Evolutionary conservation across 176 grass and related monocot species (phyloP), one percentile per base, ranked within the genome.

Genomic region (Oryza longistaminata): DNA sequence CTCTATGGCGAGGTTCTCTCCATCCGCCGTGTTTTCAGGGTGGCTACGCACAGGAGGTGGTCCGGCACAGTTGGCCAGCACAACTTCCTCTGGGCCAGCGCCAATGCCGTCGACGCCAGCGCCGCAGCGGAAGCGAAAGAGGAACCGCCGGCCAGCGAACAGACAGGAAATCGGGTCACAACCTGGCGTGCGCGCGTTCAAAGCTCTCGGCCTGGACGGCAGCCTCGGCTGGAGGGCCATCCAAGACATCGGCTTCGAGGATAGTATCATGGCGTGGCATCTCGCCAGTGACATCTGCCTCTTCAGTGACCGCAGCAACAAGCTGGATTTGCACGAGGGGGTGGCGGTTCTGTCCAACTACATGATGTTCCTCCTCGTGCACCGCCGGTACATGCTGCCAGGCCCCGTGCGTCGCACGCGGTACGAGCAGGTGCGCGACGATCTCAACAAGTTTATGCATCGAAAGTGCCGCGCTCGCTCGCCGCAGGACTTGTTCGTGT

Each of bases 211-310:
- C 5, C 11, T 49, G 44, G 40, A 49, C 24, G 3, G 3, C 42
- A 12, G 6, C 24, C 12, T 74, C 26, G 26, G 43, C 11, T 75
- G 82, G 82, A 84, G 4, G 34, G 5, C 37, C 71, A 58, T 75
- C 10, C 15, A 75, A 12, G 71, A 64, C 58, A 9, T 58, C 7
- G 71, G 46, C 4, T 75, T 75, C n/a, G 82, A 84, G 24, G 50
- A 46, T 29, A 90, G 88, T 79, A 86, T 90, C 15, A 64, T 90
- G 43, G 64, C 82, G 7, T 90, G 88, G 88, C 88, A 90, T 73
- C 68, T 90, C 52, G 88, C 88, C 11, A 87, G 53, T 6, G 73
- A 81, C 71, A 71, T 90, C 29, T 90, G 29, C 69, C 10, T 48
- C 2, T 49, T 14, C 71, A 16, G 3, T 3, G 62, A 73, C 27